A percentile compares a stretch with the other conserved stretches of the same genome.
Conservation (phyloP, 2,329 filamentous ascomycete genomes). For the Fusarium albidum region DNA sequence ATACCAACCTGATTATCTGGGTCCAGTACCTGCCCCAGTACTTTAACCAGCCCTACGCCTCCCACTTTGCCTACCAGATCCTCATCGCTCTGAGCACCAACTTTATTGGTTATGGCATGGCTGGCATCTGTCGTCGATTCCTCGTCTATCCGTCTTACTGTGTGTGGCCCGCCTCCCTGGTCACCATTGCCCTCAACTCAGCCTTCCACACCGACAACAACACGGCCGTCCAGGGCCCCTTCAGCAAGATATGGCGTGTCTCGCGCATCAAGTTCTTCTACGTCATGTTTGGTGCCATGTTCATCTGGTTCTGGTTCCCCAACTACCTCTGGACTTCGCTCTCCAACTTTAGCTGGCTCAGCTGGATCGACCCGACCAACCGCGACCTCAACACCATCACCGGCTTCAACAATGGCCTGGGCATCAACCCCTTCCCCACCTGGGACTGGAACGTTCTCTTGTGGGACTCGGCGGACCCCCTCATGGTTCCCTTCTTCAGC, state of each 20-base stretch:
- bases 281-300: constrained; percentile 59
- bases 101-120: constrained; percentile 67
- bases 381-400: constrained; percentile 52
- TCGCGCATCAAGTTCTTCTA: constrained; percentile 62
- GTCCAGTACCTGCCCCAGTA: constrained; percentile 60
- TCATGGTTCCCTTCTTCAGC: constrained; percentile 63
- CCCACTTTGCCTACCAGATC: constrained; percentile 62
- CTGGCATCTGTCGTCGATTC: constrained; percentile 62
- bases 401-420: constrained; percentile 55
- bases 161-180: constrained; percentile 65
- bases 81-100: constrained; percentile 63
- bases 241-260: constrained; percentile 54
- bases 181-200: constrained; percentile 62
- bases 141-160: constrained; percentile 64
- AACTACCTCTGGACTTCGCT: constrained; percentile 62
- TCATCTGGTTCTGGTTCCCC: constrained; percentile 67
- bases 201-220: constrained; percentile 60
- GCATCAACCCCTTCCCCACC: constrained; percentile 56
- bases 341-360: constrained; percentile 64
- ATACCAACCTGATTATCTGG: constrained; percentile 65
- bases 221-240: constrained; percentile 50
- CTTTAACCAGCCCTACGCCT: constrained; percentile 63
- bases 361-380: constrained; percentile 61
- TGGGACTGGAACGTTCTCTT: constrained; percentile 59
- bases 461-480: constrained; percentile 53